Evolutionary conservation across 129 eudicot genomes (phyloP).

Genomic region (sunflower (Helianthus annuus)): HanXRQr2.0-SUNRISE NC_035444.2:1063053-1063552

Average conservation of each 20-base stretch:
- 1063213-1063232: constrained; percentile 72
- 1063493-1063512: constrained; percentile 32
- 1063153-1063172: constrained; percentile 57
- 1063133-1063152: constrained; percentile 64
- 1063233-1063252: constrained; percentile 26
- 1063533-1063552: not conserved
- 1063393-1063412: constrained; percentile 27
- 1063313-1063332: constrained; percentile 29
- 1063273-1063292: constrained; percentile 29
- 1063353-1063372: constrained; percentile 4
- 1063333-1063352: not conserved
- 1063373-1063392: constrained; percentile 28
- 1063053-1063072: constrained; percentile 82
- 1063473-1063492: not conserved
- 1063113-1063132: constrained; percentile 67
- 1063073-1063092: constrained; percentile 72
- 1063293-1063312: constrained; percentile 12
- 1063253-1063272: constrained; percentile 28
- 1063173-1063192: constrained; percentile 77
- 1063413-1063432: constrained; percentile 24
- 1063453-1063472: constrained; percentile 13
- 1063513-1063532: constrained; percentile 22
- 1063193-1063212: constrained; percentile 83
- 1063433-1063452: constrained; percentile 30
- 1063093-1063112: constrained; percentile 43